Conservation (phyloP, 176 grass and related monocot genomes). For the Chrysopogon serrulatus region DNA sequence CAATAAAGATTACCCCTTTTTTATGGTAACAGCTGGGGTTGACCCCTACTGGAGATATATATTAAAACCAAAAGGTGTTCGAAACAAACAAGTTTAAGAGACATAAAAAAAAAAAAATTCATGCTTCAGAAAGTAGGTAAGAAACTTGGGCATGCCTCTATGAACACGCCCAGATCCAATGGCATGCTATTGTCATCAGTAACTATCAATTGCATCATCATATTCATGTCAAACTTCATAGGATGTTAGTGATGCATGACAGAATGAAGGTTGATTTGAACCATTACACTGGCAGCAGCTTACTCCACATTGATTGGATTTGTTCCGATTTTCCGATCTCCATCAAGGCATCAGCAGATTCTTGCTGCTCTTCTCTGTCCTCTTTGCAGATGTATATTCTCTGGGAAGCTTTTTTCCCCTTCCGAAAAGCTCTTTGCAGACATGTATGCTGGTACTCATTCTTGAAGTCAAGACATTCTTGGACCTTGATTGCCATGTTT, state of each 20-base stretch:
- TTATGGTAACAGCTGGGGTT: too few relatives aligned
- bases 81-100: too few relatives aligned
- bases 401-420: not conserved
- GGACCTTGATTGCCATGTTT: not conserved
- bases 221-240: not conserved
- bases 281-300: not conserved
- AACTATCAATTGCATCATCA: not conserved
- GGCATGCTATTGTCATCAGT: not conserved
- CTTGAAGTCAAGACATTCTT: not conserved
- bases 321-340: not conserved
- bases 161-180: not conserved
- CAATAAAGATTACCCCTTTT: conserved; percentile 13
- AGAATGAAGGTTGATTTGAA: not conserved
- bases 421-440: not conserved
- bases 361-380: not conserved
- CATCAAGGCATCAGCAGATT: not conserved
- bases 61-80: too few relatives aligned
- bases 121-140: conserved; percentile 16
- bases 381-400: not conserved
- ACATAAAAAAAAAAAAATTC: too few relatives aligned
- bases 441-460: not conserved
- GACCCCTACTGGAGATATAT: too few relatives aligned
- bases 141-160: not conserved
- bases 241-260: not conserved
- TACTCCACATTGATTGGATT: not conserved